phyloP scores from a whole-genome alignment of 1,139 yeast species.

The Saccharomyces hybrid region DNA sequence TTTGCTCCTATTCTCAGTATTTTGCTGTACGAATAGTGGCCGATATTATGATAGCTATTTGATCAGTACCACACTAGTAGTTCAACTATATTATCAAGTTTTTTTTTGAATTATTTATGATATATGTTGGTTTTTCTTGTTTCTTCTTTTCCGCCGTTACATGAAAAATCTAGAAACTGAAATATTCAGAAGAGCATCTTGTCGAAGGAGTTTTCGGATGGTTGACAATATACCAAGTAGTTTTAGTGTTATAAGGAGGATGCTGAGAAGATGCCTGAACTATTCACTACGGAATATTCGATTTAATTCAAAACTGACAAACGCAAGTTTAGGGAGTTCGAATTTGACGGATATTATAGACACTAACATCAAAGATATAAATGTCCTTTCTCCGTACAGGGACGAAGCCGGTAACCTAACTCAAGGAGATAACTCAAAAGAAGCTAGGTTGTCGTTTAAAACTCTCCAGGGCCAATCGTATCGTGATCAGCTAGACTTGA shows the following conservation, averaged over 20 bases:
- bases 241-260: neutral
- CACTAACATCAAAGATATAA: constrained; percentile 26
- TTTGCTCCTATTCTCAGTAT: neutral
- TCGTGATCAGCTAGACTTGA: constrained; percentile 37
- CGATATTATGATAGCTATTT: neutral
- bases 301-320: neutral
- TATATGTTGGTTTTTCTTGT: neutral
- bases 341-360: neutral
- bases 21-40: too few species aligned
- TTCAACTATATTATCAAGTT: neutral
- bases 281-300: neutral
- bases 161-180: neutral
- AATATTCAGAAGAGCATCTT: neutral
- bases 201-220: too few species aligned
- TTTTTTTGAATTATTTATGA: neutral
- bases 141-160: neutral
- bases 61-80: neutral
- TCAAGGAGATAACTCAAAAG: constrained; percentile 26
- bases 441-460: constrained; percentile 29
- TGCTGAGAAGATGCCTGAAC: neutral
- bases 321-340: neutral
- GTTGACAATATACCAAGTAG: neutral
- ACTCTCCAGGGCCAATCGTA: constrained; percentile 31
- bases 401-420: constrained; percentile 19
- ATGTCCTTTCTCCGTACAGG: constrained; percentile 26